Conservation (phyloP, 345 rosid genomes). For the Cardamine chenopodiifolia region DNA sequence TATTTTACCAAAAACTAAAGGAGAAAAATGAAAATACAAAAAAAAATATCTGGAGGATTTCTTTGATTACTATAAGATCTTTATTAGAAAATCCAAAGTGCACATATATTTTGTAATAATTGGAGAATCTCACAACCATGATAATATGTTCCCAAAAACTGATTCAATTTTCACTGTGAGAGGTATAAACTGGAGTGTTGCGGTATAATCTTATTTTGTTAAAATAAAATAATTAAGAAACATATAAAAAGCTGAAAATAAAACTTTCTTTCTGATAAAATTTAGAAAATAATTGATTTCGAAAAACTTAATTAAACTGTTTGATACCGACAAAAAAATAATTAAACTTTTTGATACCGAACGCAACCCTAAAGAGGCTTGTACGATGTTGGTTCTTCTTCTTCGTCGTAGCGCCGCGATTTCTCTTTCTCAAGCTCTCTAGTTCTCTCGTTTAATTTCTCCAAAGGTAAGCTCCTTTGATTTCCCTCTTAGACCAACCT, state of each 20-base stretch:
- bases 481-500: background rate
- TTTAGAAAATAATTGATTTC: no score
- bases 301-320: no score
- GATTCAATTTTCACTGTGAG: background rate
- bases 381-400: slow-evolving; percentile 5
- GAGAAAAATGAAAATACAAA: background rate
- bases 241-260: background rate
- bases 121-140: background rate
- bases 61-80: no score
- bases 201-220: background rate
- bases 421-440: background rate
- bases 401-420: slow-evolving; percentile 12
- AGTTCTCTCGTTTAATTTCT: background rate
- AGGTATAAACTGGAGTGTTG: background rate
- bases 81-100: background rate
- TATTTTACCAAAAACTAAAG: background rate
- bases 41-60: background rate
- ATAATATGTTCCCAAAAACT: background rate
- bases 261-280: no score
- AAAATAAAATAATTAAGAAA: no score
- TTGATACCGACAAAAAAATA: no score
- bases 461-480: slow-evolving; percentile 12
- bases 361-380: slow-evolving; percentile 17
- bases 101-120: background rate
- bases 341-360: no score